Conservation (phyloP, 176 grass and related monocot species). For the Oryza nivara region DNA sequence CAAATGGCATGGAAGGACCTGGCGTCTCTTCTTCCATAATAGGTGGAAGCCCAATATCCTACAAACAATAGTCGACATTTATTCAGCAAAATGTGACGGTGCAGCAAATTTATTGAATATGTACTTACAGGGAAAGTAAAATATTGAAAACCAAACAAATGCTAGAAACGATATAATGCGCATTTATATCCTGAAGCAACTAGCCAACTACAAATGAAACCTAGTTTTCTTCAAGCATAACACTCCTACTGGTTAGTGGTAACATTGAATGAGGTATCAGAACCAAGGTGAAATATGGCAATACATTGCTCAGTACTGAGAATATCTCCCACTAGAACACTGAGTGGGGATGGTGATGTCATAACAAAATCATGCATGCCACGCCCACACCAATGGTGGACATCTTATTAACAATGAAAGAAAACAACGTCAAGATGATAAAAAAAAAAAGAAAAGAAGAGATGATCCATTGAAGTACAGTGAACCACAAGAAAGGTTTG, state of each 20-base stretch:
- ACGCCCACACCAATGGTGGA: slow-evolving; percentile 5
- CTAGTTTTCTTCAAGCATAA: background rate
- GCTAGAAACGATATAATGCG: background rate
- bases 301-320: background rate
- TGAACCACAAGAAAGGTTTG: background rate
- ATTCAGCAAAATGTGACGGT: slow-evolving; percentile 29
- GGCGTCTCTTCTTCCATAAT: slow-evolving; percentile 57
- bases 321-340: background rate
- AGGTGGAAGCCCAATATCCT: slow-evolving; percentile 59
- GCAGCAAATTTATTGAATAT: slow-evolving; percentile 11
- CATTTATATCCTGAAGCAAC: slow-evolving; percentile 16
- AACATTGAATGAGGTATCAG: background rate
- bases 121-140: background rate
- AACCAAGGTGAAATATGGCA: slow-evolving; percentile 13
- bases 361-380: background rate
- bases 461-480: slow-evolving; percentile 3
- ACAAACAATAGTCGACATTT: slow-evolving; percentile 39
- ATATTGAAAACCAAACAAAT: slow-evolving; percentile 37
- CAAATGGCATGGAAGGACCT: slow-evolving; percentile 26
- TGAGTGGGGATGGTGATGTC: background rate
- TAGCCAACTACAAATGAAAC: slow-evolving; percentile 14
- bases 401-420: slow-evolving; percentile 11
- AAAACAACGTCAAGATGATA: background rate
- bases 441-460: slow-evolving; percentile 1
- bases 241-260: background rate